Evolutionary conservation across 371 early-diverging fungal genomes (phyloP), one percentile per base, ranked within the genome.

Genomic region (Mucor velutinosus): DNA sequence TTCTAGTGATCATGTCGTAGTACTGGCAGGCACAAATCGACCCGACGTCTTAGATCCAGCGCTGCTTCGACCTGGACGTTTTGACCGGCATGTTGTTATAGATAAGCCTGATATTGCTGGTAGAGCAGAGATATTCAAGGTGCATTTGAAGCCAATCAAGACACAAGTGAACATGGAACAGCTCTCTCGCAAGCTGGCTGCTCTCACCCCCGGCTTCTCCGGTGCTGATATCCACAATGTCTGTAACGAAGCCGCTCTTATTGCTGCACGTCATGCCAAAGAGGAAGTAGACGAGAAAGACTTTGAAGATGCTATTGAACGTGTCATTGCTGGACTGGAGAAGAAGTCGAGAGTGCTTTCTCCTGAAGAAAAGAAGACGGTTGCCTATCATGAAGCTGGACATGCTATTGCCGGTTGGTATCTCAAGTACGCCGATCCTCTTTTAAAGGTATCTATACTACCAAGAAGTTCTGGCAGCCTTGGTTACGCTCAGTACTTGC

Each of bases 1-100:
- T 66, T 91, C 92, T 65, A 92, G 94, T 66, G 95, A 97, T 55
- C 87, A 97, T 55, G 97, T 99, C 77, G 99, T 99, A 89, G 97
- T 99, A 17, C 98, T 99, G 83, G 99, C 99, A 14, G 99, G 99
- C 23, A 99, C 99, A 32, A 99, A 99, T 78, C 93, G 99, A 72
- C 95, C 98, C 51, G 99, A 99, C 84, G 99, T 97, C 73, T 81
- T 99, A 37, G 99, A 99, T 77, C 99, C 99, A 25, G 99, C 99
- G 17, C 86, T 99, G 64, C 83, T 99, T 30, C 93, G 99, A 59
- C 96, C 98, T 25, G 99, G 99, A 17, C 93, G 99, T 74, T 79
- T 99, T 66, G 99, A 99, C 80, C 90, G 99, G 68, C 99, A 99
- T 81, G 99, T 99, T 67, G 99, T 99, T 79, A 99, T 99, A 81